Percentiles rank a stretch among this genome's conserved stretches.
These are phyloP conservation scores for Barnettozyma wickerhamii DNA, from an alignment of 805 yeast species.

Conservation along the genomic window DNA sequence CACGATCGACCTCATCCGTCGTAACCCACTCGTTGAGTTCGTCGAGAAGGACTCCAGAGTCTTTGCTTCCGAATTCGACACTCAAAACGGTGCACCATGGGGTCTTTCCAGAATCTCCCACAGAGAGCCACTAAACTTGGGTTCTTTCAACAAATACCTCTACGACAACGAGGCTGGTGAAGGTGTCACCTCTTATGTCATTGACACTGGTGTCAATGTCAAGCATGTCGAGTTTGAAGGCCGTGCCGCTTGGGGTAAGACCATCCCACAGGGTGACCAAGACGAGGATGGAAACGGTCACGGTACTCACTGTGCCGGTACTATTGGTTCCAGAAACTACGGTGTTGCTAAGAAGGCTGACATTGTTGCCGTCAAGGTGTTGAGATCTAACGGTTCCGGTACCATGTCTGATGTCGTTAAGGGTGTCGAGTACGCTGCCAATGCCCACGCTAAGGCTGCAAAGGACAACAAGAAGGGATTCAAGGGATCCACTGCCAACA, in stretches of 20 bases:
- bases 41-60: conserved; percentile 78
- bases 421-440: conserved; percentile 83
- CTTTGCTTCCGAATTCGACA: conserved; percentile 53
- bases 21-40: conserved; percentile 58
- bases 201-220: conserved; percentile 84
- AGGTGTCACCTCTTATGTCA: conserved; percentile 82
- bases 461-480: conserved; percentile 56
- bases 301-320: conserved; percentile 98
- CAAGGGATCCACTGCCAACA: conserved; percentile 85
- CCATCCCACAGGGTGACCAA: conserved; percentile 66
- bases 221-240: conserved; percentile 76
- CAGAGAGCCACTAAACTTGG: conserved; percentile 62
- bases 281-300: conserved; percentile 87
- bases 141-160: conserved; percentile 67
- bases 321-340: conserved; percentile 72
- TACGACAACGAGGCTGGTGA: conserved; percentile 72
- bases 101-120: conserved; percentile 90
- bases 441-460: conserved; percentile 54
- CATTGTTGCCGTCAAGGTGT: conserved; percentile 78
- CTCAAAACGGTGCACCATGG: conserved; percentile 90
- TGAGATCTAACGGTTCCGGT: conserved; percentile 80
- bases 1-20: conserved; percentile 68
- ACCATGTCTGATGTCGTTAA: conserved; percentile 78
- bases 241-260: conserved; percentile 83
- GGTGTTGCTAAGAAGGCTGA: conserved; percentile 84